Conservation (phyloP, 345 rosid species). For the Syzygium grande region DNA sequence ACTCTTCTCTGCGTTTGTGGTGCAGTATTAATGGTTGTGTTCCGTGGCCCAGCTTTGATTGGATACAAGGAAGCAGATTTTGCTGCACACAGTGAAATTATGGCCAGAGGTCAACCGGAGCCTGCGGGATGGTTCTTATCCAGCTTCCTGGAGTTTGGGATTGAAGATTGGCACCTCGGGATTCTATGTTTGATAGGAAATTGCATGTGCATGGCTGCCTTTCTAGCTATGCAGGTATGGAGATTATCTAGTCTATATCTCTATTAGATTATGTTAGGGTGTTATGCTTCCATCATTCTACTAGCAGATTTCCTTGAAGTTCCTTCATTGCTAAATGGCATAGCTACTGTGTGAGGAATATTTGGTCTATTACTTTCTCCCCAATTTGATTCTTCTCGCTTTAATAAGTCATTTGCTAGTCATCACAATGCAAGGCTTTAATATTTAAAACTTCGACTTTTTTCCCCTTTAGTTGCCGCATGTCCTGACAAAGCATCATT, state of each 20-base stretch:
- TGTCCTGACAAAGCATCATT: background rate
- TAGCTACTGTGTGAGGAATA: background rate
- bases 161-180: constrained; percentile 82
- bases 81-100: constrained; percentile 44
- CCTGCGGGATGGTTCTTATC: constrained; percentile 73
- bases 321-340: background rate
- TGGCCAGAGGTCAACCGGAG: constrained; percentile 81
- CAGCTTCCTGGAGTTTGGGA: constrained; percentile 46
- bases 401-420: background rate
- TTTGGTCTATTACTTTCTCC: background rate
- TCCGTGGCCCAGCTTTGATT: constrained; percentile 79
- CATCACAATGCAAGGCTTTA: background rate
- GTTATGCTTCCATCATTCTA: background rate
- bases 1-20: constrained; percentile 78
- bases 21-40: constrained; percentile 79
- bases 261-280: background rate
- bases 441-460: background rate
- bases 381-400: background rate
- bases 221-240: constrained; percentile 85
- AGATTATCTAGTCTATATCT: background rate
- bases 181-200: constrained; percentile 93
- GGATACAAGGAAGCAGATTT: constrained; percentile 51
- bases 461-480: background rate
- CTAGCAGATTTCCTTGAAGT: background rate
- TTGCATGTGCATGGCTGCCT: constrained; percentile 97